Base-by-base conservation (phyloP, 164 flowering plant genomes). In the Macadamia tetraphylla region DNA sequence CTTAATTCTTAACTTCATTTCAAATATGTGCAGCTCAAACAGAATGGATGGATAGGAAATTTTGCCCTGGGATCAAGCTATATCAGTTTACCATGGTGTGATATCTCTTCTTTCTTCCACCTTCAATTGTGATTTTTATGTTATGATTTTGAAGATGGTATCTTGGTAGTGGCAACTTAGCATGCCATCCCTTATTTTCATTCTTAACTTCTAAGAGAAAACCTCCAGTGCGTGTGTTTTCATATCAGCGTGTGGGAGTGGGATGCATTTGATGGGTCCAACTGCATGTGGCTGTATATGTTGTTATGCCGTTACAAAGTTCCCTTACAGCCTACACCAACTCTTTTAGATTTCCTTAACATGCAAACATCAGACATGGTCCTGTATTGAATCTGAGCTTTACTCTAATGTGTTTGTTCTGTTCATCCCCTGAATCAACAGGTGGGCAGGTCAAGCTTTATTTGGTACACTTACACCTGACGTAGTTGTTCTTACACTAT, bases 1-100 rank as follows among this genome's bases (percentile, higher is more conserved):
- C 40, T 62, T 60, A 14, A 35, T 14, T 35, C 32, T 46, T 70
- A 13, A 58, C 59, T 53, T 42, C 1, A 51, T 40, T 60, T 51
- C 48, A 46, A 12, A 67, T 61, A 49, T 74, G 29, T 83, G 76
- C 89, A 94, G 98, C 95, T 94, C 70, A 91, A 94, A 81, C 95
- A 88, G 76, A 90, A 94, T 80, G 98, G 97, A 65, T 94, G 98
- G 97, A 83, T 87, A 66, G 98, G 98, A 69, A 94, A 94, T 79
- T 91, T 87, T 79, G 96, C 97, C 62, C 83, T 94, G 5, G 98
- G 98, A 75, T 87, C 90, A 59, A 94, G 98, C 82, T 94, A 94
- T 73, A 94, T 91, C 62, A 78, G 96, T 79, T 84, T 94, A 78
- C 98, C 98, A 62, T 94, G 98, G 98, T 94, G 67, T 42, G 81